Percentiles rank a stretch among this genome's conserved stretches.
These are phyloP conservation scores for Botrytis pseudocinerea DNA, from an alignment of 2,329 filamentous ascomycete species.

Conservation along the genomic window DNA sequence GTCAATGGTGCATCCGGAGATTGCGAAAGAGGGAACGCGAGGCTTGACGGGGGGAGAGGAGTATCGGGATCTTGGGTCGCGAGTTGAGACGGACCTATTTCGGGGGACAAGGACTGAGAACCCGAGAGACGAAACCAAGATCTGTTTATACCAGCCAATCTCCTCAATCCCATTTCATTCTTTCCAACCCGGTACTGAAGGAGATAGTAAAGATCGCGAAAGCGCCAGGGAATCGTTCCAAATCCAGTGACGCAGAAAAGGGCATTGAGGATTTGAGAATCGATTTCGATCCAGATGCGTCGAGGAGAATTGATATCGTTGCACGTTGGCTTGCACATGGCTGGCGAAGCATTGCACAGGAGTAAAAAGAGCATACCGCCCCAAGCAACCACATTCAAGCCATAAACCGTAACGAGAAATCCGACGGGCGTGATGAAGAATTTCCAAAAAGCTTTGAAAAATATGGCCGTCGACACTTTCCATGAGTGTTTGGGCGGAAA, in stretches of 20 bases:
- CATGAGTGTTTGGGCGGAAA: conserved; percentile 63
- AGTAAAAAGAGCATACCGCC: conserved; percentile 88
- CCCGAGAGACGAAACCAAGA: conserved; percentile 74
- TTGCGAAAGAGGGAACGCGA: conserved; percentile 63
- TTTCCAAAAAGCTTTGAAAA: conserved; percentile 63
- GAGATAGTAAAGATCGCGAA: conserved; percentile 75
- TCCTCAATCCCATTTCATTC: conserved; percentile 59
- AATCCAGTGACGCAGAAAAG: conserved; percentile 88
- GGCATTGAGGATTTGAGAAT: conserved; percentile 79
- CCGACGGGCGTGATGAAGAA: conserved; percentile 76
- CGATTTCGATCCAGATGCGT: conserved; percentile 82
- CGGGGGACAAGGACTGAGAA: conserved; percentile 57
- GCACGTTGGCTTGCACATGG: conserved; percentile 72
- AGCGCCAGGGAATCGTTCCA: conserved; percentile 80
- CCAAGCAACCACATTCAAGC: conserved; percentile 83
- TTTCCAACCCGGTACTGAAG: conserved; percentile 60
- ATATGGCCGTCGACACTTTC: conserved; percentile 58
- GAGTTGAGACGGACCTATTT: conserved; percentile 56
- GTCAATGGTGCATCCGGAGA: conserved; percentile 70
- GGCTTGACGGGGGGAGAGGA: conserved; percentile 40
- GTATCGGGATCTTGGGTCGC: conserved; percentile 44
- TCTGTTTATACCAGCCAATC: conserved; percentile 71
- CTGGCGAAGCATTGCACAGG: conserved; percentile 71
- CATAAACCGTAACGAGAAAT: conserved; percentile 76
- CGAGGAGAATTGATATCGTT: conserved; percentile 73